Evolutionary conservation across 83 land plant species (phyloP).

Genomic region (Thuja plicata): DNA sequence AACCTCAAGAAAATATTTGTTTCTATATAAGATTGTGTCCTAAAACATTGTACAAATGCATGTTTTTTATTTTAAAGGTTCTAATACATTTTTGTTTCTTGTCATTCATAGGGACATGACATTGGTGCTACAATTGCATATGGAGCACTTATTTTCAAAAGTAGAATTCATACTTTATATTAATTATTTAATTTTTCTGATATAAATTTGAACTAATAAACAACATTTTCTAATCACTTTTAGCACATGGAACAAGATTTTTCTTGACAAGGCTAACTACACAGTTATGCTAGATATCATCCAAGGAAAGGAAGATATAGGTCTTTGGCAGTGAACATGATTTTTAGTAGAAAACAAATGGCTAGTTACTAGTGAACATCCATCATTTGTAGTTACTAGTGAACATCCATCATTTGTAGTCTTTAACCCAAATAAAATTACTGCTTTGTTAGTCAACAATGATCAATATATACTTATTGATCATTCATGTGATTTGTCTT

Average conservation of each 20-base stretch:
- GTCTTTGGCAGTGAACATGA: neutral
- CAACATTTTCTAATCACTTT: neutral
- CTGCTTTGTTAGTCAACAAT: neutral
- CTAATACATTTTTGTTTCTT: neutral
- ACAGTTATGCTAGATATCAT: neutral
- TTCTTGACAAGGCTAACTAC: neutral
- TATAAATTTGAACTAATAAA: neutral
- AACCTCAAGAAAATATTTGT: neutral
- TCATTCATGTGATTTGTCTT: no score
- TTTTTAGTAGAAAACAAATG: neutral
- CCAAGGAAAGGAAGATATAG: neutral
- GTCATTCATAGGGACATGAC: slow-evolving; percentile 64
- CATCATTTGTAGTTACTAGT: neutral
- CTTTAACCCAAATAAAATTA: neutral
- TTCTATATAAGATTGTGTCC: no score
- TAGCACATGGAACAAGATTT: neutral
- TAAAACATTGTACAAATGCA: no score
- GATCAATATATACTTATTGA: neutral
- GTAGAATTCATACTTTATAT: slow-evolving; percentile 17
- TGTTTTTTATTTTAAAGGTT: neutral
- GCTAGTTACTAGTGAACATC: neutral
- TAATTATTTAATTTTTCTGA: neutral
- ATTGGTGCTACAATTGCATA: slow-evolving; percentile 81
- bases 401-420: neutral
- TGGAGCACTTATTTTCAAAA: slow-evolving; percentile 77